These are phyloP conservation scores for Aspergillus hiratsukae DNA, from an alignment of 2,329 filamentous ascomycete species.

Conservation along the genomic window DNA sequence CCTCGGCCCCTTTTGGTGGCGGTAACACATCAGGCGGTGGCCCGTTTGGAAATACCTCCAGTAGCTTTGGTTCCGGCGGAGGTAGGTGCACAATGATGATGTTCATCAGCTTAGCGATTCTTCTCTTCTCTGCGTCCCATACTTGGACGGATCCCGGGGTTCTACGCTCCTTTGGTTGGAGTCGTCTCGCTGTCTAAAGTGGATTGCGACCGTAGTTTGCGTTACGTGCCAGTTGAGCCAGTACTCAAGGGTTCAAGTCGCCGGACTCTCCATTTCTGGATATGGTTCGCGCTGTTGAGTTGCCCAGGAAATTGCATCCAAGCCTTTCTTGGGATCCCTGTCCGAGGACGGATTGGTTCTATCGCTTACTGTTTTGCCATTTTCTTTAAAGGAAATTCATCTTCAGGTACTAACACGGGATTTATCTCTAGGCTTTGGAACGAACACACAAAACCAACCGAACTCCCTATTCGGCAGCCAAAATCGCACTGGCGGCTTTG, in stretches of 20 bases:
- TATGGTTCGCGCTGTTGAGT: neutral
- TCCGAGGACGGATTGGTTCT: slow-evolving; percentile 2
- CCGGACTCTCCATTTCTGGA: neutral
- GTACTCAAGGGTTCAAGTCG: neutral
- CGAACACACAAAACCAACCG: slow-evolving; percentile 28
- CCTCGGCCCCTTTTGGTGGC: slow-evolving; percentile 35
- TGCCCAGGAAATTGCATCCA: neutral
- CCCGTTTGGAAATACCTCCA: slow-evolving; percentile 33
- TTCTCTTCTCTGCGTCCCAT: slow-evolving; percentile 12
- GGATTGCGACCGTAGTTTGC: neutral
- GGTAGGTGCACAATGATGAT: slow-evolving; percentile 33
- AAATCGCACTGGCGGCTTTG: slow-evolving; percentile 28
- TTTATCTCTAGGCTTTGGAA: slow-evolving; percentile 34
- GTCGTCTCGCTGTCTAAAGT: neutral
- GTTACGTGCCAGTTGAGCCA: neutral
- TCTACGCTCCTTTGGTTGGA: neutral
- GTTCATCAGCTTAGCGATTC: slow-evolving; percentile 23
- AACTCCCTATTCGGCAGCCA: slow-evolving; percentile 35
- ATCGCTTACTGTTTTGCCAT: neutral
- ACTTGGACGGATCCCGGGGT: slow-evolving; percentile 6
- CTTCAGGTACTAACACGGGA: slow-evolving; percentile 14
- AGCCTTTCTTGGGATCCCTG: slow-evolving; percentile 2
- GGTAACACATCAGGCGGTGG: slow-evolving; percentile 29
- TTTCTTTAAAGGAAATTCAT: neutral
- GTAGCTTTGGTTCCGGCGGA: slow-evolving; percentile 40